Evolutionary conservation across 2,329 filamentous ascomycete species (phyloP).

Genomic region (Botrytis medusae): DNA sequence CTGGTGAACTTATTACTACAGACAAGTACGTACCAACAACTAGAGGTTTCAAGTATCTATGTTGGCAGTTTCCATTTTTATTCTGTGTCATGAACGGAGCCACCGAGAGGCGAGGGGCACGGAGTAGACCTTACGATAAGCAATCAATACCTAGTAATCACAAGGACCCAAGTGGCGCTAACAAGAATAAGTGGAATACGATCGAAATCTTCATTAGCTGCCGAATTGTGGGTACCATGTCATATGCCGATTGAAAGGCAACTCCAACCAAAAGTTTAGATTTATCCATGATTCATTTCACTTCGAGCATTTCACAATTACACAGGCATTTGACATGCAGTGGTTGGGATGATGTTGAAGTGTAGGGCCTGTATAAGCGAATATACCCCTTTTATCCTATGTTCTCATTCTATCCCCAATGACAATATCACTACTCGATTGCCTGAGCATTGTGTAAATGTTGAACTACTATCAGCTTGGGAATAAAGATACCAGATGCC

Average conservation of each 20-base stretch:
- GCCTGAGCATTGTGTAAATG: background rate
- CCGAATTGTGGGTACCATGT: background rate
- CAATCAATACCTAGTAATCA: slow-evolving; percentile 1
- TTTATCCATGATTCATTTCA: background rate
- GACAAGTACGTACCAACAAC: background rate
- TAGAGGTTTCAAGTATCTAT: background rate
- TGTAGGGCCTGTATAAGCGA: slow-evolving; percentile 14
- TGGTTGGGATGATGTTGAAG: background rate
- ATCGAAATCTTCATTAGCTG: background rate
- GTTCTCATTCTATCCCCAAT: background rate
- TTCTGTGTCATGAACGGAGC: slow-evolving; percentile 1
- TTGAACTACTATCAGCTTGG: background rate
- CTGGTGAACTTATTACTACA: background rate
- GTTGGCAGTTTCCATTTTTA: background rate
- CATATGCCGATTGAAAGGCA: background rate
- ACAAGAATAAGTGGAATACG: background rate
- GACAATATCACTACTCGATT: background rate
- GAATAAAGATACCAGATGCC: background rate
- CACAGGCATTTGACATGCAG: background rate
- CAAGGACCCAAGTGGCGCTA: background rate
- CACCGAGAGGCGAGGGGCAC: background rate
- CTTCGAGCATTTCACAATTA: background rate
- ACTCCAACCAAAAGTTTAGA: background rate
- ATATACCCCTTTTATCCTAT: slow-evolving; percentile 5
- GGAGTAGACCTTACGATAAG: background rate